A percentile compares a stretch with the other conserved stretches of the same genome.
phyloP scores from a whole-genome alignment of 805 yeast species.

The Hermanozyma aechmeae region DNA sequence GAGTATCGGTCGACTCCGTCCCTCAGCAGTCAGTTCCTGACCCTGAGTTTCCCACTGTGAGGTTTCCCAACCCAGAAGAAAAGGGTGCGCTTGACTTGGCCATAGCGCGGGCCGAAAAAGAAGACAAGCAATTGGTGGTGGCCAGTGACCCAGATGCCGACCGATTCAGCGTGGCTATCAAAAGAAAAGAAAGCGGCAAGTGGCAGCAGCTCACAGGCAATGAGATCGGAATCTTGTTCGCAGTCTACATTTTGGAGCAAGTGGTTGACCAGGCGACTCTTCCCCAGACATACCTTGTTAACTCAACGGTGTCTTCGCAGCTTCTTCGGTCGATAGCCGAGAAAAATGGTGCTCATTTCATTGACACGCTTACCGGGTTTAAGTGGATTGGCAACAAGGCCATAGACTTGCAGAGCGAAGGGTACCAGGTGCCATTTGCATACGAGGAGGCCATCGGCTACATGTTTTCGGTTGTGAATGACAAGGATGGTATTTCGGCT shows the following conservation, averaged over 20 bases:
- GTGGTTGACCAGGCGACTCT: constrained; percentile 15
- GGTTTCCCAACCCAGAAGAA: constrained; percentile 94
- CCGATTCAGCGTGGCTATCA: constrained; percentile 75
- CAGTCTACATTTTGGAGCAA: constrained; percentile 45
- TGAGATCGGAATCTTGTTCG: constrained; percentile 82
- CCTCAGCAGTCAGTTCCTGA: constrained; percentile 65
- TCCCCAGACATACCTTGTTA: constrained; percentile 46
- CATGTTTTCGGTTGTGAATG: constrained; percentile 79
- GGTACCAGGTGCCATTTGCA: constrained; percentile 74
- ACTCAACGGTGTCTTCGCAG: constrained; percentile 90
- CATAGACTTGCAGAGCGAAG: constrained; percentile 54
- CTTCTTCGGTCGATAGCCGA: constrained; percentile 64
- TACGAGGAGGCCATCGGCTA: constrained; percentile 95
- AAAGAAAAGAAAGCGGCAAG: constrained; percentile 17
- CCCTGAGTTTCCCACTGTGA: constrained; percentile 78
- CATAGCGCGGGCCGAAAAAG: constrained; percentile 46
- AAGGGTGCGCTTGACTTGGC: constrained; percentile 81
- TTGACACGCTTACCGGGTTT: constrained; percentile 89
- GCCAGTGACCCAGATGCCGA: constrained; percentile 99
- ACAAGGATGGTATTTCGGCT: constrained; percentile 90
- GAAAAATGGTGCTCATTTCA: constrained; percentile 47
- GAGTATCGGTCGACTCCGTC: constrained; percentile 35
- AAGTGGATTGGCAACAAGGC: constrained; percentile 96
- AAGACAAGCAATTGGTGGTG: constrained; percentile 46
- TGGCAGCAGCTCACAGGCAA: constrained; percentile 89